Percentiles rank a stretch among this genome's conserved stretches.
phyloP scores from a whole-genome alignment of 768 basidiomycete genomes.

The Suillus cothurnatus region DNA sequence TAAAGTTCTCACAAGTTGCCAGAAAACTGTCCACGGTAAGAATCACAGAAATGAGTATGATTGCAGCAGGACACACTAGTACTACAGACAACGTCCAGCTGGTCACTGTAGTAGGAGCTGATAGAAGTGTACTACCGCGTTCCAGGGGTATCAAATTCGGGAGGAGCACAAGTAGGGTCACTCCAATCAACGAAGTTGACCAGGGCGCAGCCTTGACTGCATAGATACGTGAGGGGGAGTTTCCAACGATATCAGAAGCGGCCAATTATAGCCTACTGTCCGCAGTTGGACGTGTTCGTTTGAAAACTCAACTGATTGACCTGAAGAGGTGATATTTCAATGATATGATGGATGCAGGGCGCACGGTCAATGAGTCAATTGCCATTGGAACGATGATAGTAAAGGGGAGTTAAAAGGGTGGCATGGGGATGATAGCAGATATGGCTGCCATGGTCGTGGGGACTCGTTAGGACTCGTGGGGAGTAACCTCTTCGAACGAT shows the following conservation, averaged over 20 bases:
- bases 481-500: background rate
- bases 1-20: background rate
- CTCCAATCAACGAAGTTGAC: slow-evolving; percentile 3
- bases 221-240: slow-evolving; percentile 3
- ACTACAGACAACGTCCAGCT: background rate
- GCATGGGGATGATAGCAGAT: slow-evolving; percentile 3
- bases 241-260: slow-evolving; percentile 6
- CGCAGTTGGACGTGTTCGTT: background rate
- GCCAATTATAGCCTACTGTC: slow-evolving; percentile 12
- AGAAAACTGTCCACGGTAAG: background rate
- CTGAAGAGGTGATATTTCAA: slow-evolving; percentile 1
- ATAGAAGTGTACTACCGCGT: background rate
- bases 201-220: background rate
- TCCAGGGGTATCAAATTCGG: slow-evolving; percentile 5
- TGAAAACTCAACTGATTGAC: slow-evolving; percentile 5
- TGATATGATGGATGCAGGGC: slow-evolving; percentile 5
- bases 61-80: background rate
- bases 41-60: background rate
- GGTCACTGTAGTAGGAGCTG: background rate
- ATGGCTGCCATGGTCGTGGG: background rate
- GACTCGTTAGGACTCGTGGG: background rate
- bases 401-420: background rate
- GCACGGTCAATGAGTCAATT: background rate
- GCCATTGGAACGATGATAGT: background rate
- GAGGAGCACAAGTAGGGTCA: slow-evolving; percentile 4